Evolutionary conservation across 768 basidiomycete species (phyloP), one percentile per base, ranked within the genome.

Genomic region (Mrakia gelida): DNA sequence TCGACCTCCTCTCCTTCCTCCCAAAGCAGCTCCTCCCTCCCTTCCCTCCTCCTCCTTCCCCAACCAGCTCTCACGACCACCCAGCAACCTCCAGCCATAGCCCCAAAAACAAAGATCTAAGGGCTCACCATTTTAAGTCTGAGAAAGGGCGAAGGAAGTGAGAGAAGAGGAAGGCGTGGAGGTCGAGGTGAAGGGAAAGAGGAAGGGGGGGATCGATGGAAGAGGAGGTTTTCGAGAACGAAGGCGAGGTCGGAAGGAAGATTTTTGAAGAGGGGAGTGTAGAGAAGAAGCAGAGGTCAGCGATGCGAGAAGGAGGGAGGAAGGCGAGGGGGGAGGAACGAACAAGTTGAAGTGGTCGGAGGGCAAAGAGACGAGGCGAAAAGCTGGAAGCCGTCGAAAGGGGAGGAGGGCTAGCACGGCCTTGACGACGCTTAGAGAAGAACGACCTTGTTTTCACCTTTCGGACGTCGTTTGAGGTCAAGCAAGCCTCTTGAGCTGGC

Each of bases 71-170:
- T 73, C 34, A 32, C 30, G 8, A 15, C 52, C 30, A 34, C 73
- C 28, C 26, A 4, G 13, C 30, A 18, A 15, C 6, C 21, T 32
- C 56, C 26, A 28, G 7, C 18, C 61, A 11, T 32, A 52, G 49
- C 4, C 59, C 54, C 45, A 9, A 56, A 10, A 3, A 34, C 0
- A 11, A 73, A 2, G 56, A 13, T 56, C 2, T 18, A 41, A 41
- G 15, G 28, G 3, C 71, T 73, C 73, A 73, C 73, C 73, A 73
- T 73, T 56, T 73, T 73, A 56, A 73, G 73, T 70, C 67, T 70
- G 67, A 41, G 38, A 38, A n/a, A 38, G 15, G 8, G 30, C 3
- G 28, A 6, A 9, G 65, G 65, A 26, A 41, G 67, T n/a, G 26
- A 41, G 26, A 2, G 38, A 70, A 26, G 65, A 38, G 6, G 38